Percentiles rank a stretch among this genome's conserved stretches.
Evolutionary conservation across 352 stramenopile species (phyloP).

Genomic region (Globisporangium irregulare): DNA sequence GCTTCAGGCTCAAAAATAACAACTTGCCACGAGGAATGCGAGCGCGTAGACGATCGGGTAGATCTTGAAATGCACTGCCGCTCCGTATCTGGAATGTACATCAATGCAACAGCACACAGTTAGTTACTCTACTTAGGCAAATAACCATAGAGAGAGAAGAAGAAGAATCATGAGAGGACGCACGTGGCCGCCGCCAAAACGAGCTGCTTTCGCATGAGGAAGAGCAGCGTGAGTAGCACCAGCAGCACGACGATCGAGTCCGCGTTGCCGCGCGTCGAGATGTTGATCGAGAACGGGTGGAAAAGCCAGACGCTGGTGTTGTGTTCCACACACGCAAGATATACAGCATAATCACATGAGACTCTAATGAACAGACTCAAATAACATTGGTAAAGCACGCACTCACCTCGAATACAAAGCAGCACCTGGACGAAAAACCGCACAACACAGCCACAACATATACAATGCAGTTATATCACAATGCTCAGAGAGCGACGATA

Average conservation of each 20-base stretch:
- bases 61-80: slow-evolving; percentile 98
- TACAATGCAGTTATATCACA: neutral
- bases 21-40: slow-evolving; percentile 78
- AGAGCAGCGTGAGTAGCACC: slow-evolving; percentile 89
- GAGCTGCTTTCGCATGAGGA: slow-evolving; percentile 81
- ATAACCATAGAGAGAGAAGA: neutral
- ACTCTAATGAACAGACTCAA: neutral
- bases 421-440: slow-evolving; percentile 30
- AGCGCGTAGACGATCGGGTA: slow-evolving; percentile 98
- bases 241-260: slow-evolving; percentile 94
- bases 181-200: slow-evolving; percentile 69
- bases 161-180: slow-evolving; percentile 11
- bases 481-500: neutral
- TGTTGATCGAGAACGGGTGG: slow-evolving; percentile 98
- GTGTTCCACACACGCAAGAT: neutral
- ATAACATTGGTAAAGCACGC: neutral
- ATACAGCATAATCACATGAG: neutral
- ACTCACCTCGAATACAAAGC: slow-evolving; percentile 57
- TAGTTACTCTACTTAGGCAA: neutral
- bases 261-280: slow-evolving; percentile 97
- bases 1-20: neutral
- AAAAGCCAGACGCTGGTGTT: slow-evolving; percentile 91
- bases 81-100: slow-evolving; percentile 74
- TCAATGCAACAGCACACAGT: neutral
- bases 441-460: neutral